Evolutionary conservation across 768 basidiomycete species (phyloP), one percentile per base, ranked within the genome.

Genomic region (Pholiota microspora): DNA sequence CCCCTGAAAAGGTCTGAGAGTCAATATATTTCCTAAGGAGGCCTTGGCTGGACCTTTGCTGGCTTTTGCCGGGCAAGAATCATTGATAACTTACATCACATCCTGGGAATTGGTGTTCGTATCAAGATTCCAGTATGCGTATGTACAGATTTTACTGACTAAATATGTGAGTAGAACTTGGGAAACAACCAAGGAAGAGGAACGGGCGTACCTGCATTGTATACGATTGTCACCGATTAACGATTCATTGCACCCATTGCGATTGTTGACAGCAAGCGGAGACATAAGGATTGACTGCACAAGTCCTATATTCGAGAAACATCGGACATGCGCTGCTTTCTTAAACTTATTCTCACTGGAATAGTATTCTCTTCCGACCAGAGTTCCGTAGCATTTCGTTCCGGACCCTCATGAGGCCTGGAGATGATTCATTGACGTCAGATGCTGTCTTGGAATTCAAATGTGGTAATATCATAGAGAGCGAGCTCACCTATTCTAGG

Each of bases 21-120:
- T 23, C 40, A 23, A 42, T 12, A 23, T 12, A 42, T 3, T 21
- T 2, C 40, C 16, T 9, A 35, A 35, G 34, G 21, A 42, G 40
- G 21, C 18, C 23, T 21, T 21, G 21, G 48, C 25, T 25, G n/a
- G 27, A n/a, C n/a, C n/a, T n/a, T n/a, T n/a, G n/a, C n/a, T n/a
- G 28, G 24, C 23, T 28, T 32, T 44, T n/a, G 35, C 53, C 53
- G 53, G 45, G 53, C 25, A 48, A 36, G 46, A 36, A 36, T 48
- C n/a, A 23, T 9, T n/a, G 24, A 27, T 21, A 27, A 13, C 23
- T 54, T 47, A 54, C 36, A 54, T 54, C 53, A 54, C 18, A 28
- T 21, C 53, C 46, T 54, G 53, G 47, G 53, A 54, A 54, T 28
- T 29, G n/a, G n/a, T n/a, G n/a, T n/a, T n/a, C n/a, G n/a, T n/a